Base-by-base conservation (phyloP, 192 early-diverging fungal species). In the Phlyctochytrium planicorne region DNA sequence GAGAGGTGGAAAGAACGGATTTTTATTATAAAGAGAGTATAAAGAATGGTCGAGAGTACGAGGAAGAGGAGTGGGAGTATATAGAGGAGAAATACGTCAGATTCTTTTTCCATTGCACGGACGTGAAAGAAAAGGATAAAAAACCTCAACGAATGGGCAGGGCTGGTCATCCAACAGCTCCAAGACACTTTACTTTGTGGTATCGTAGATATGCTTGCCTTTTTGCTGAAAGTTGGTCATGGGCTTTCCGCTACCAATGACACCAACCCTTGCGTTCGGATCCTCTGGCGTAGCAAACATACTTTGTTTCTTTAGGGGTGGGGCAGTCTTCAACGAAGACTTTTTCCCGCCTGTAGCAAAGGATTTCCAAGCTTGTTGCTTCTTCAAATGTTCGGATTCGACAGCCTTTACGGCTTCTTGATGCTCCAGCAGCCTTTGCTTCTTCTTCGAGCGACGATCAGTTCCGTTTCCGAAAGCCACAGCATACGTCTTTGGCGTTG, bases 271-370 rank as follows among this genome's bases (percentile, higher is more conserved):
- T 78, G 70, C 91, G 77, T 66, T 91, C 73, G 89, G 89, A 74
- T 90, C 90, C 62, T 90, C 90, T 0, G 91, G 90, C 2, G 88
- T 93, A n/a, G 85, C 79, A 77, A 93, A 93, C 36, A 93, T 93
- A 69, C 85, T 88, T 67, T 81, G 82, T 60, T 89, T 88, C 36
- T 91, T 83, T 34, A 88, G 70, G 0, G 82, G 74, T 6, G 72
- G 50, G 6, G 60, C 29, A 3, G 70, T 66, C 33, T 65, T 66
- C 55, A 66, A 34, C 14, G 66, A 24, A 24, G 60, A 27, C 23
- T 72, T 72, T 59, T 88, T 89, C 6, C 69, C 75, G 34, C 72
- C 34, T n/a, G 71, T 80, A 0, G 91, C 88, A 81, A 93, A 93
- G 32, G 79, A 80, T 37, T 88, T 74, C 91, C 91, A 93, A 4